Base-by-base conservation (phyloP, 2,329 filamentous ascomycete genomes). In the Cordyceps farinosa region DNA sequence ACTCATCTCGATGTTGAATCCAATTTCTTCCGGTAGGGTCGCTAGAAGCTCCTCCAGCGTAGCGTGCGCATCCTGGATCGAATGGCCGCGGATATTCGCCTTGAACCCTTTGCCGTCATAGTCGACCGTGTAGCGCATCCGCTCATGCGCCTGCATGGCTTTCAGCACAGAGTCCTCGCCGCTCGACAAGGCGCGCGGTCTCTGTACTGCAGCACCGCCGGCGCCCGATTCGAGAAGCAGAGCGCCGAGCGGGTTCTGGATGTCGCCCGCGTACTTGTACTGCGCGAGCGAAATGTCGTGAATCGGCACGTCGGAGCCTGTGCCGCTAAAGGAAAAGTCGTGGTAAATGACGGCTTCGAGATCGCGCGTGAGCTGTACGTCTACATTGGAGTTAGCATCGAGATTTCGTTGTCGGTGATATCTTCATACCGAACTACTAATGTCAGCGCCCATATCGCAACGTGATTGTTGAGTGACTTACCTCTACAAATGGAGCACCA, bases 301-400 rank as follows among this genome's bases (percentile, higher is more conserved):
- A 22, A 79, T 71, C 15, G 77, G 72, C 38, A 74, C 67, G 64
- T 80, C 77, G 4, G 75, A 75, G 2, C 78, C 77, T 5, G 74
- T 72, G 63, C 79, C 77, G 64, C 76, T 78, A 6, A 79, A 64
- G 2, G 73, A 73, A 58, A 78, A 79, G 65, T 79, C 76, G 64
- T 79, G 77, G 56, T 75, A 79, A 17, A 78, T 71, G 11, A 79
- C 71, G 2, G 78, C 75, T 11, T 75, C 67, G 44, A 72, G 67
- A 55, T 79, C 78, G 65, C 72, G 73, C 1, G 78, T 79, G 17
- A 79, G 66, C 64, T 79, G 78, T 2, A 78, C 71, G 67, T 79
- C 77, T 73, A 15, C 30, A 27, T 2, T 1, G 3, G n/a, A 3
- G 15, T 62, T 57, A 62, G 44, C 4, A 9, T 13, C n/a, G 8